Conservation (phyloP, 2,329 filamentous ascomycete species). For the Ophiostoma sp. region DNA sequence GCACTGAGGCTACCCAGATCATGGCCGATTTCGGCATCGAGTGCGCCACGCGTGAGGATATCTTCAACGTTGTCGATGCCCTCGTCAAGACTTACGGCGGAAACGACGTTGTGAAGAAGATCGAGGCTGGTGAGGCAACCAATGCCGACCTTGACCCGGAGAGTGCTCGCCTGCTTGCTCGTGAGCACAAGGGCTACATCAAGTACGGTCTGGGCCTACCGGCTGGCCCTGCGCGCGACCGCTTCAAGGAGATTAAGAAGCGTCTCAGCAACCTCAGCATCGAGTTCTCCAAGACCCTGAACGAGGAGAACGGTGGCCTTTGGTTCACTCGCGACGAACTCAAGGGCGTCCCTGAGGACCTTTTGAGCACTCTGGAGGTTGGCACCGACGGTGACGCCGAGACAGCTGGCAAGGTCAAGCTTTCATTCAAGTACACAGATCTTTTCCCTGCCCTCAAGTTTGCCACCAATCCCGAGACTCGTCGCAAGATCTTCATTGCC, state of each 20-base stretch:
- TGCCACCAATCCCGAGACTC: slow-evolving; percentile 62
- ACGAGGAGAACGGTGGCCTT: slow-evolving; percentile 74
- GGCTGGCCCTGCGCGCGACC: slow-evolving; percentile 63
- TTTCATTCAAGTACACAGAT: slow-evolving; percentile 81
- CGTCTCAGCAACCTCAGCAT: slow-evolving; percentile 68
- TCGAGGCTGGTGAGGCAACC: slow-evolving; percentile 28
- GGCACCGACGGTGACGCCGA: slow-evolving; percentile 58
- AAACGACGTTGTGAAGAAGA: slow-evolving; percentile 44
- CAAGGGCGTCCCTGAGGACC: slow-evolving; percentile 67
- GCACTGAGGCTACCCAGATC: slow-evolving; percentile 68
- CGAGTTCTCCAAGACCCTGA: slow-evolving; percentile 71
- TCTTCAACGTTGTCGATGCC: slow-evolving; percentile 62
- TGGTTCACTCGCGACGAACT: slow-evolving; percentile 73
- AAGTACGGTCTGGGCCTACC: slow-evolving; percentile 69
- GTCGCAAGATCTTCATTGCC: slow-evolving; percentile 63
- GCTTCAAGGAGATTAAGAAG: slow-evolving; percentile 85
- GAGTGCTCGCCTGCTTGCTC: slow-evolving; percentile 66
- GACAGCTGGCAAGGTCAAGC: slow-evolving; percentile 64
- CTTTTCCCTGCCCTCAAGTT: slow-evolving; percentile 75
- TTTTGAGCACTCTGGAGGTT: slow-evolving; percentile 62
- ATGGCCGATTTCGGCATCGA: slow-evolving; percentile 75
- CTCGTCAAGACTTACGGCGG: slow-evolving; percentile 47
- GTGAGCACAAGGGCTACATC: slow-evolving; percentile 72
- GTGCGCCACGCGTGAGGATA: slow-evolving; percentile 73
- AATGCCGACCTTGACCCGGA: slow-evolving; percentile 54